Evolutionary conservation across 225 moss, liverwort and hornwort species (phyloP).

Genomic region (Takakia lepidozioides): DNA sequence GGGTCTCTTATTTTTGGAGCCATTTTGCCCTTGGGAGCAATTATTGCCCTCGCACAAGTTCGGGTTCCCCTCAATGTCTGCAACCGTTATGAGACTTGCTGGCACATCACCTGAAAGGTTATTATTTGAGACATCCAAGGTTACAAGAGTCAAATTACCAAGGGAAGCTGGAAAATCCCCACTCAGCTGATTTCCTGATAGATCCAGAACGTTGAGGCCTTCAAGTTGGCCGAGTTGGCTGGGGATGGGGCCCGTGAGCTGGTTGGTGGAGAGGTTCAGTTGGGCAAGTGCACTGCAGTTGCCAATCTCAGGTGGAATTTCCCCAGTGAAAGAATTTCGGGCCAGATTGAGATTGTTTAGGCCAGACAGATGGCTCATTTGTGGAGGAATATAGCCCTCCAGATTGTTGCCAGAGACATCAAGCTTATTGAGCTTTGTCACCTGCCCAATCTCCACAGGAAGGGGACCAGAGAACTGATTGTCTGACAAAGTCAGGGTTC

Average conservation of each 20-base stretch:
- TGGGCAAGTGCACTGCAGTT: not conserved
- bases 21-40: constrained; percentile 11
- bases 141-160: constrained; percentile 25
- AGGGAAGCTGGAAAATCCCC: constrained; percentile 23
- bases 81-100: not conserved
- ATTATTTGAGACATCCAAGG: constrained; percentile 33
- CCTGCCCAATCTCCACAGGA: constrained; percentile 8
- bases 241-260: constrained; percentile 36
- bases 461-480: constrained; percentile 7
- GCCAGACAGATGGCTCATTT: constrained; percentile 5
- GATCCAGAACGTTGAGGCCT: constrained; percentile 20
- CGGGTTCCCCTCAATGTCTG: constrained; percentile 7
- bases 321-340: constrained; percentile 8
- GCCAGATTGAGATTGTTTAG: not conserved
- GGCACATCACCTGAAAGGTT: constrained; percentile 27
- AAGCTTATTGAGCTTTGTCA: constrained; percentile 8
- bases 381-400: constrained; percentile 3
- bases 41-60: constrained; percentile 2
- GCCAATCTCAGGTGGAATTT: constrained; percentile 2
- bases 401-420: constrained; percentile 5
- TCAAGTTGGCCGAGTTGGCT: constrained; percentile 7
- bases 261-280: constrained; percentile 16
- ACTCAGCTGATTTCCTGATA: constrained; percentile 31
- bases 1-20: constrained; percentile 5
- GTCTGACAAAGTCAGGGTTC: constrained; percentile 1